Percentiles rank a stretch among this genome's conserved stretches.
Conservation (phyloP, 495 filamentous ascomycete genomes). For the Tuber melanosporum region DNA sequence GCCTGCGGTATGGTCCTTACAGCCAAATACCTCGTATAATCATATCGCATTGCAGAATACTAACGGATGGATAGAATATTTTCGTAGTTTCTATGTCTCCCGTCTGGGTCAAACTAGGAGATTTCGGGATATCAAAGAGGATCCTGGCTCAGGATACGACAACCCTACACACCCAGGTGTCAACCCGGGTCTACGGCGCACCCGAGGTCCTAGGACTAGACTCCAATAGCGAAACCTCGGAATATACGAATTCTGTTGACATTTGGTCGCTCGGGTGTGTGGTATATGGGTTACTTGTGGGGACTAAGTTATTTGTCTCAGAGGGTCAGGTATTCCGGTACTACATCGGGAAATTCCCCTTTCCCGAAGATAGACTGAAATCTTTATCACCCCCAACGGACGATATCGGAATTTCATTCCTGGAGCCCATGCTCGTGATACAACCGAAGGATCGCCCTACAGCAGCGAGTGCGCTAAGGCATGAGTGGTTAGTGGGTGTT, state of each 20-base stretch:
- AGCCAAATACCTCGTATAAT: background rate
- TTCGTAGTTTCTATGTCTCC: background rate
- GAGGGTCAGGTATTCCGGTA: background rate
- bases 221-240: background rate
- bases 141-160: background rate
- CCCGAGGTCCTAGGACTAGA: background rate
- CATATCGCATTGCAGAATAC: background rate
- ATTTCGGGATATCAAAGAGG: background rate
- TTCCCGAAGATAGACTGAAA: too few species aligned
- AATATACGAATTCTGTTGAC: conserved; percentile 8
- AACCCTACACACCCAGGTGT: background rate
- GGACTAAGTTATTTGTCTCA: background rate
- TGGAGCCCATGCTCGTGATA: too few species aligned
- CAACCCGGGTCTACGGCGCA: background rate
- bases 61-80: background rate
- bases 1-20: background rate
- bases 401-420: too few species aligned
- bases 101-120: background rate
- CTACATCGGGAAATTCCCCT: too few species aligned
- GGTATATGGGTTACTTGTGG: too few species aligned
- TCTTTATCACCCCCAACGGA: too few species aligned
- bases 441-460: too few species aligned
- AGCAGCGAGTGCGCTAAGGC: too few species aligned
- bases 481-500: too few species aligned
- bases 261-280: conserved; percentile 15